Conservation (phyloP, 345 rosid species). For the Arabidopsis arenosa region DNA sequence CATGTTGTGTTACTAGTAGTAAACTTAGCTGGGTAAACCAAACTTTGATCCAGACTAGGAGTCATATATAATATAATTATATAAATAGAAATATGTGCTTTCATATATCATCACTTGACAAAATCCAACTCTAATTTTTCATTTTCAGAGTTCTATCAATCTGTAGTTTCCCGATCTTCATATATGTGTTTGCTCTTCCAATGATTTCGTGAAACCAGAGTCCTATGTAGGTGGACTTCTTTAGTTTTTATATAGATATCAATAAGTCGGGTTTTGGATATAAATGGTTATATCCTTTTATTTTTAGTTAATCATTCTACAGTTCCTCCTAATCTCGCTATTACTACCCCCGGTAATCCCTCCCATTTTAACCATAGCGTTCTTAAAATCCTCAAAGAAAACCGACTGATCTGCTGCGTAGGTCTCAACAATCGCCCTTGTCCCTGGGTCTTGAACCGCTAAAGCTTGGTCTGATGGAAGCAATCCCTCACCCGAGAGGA, state of each 20-base stretch:
- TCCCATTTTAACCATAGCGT: slow-evolving; percentile 74
- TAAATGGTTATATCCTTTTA: not conserved
- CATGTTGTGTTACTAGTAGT: slow-evolving; percentile 38
- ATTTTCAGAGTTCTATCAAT: slow-evolving; percentile 8
- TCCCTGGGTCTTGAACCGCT: slow-evolving; percentile 51
- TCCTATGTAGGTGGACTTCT: slow-evolving; percentile 9
- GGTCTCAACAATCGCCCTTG: slow-evolving; percentile 57
- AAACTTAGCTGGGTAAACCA: slow-evolving; percentile 20
- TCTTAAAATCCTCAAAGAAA: slow-evolving; percentile 72
- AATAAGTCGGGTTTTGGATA: slow-evolving; percentile 9
- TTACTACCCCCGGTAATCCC: slow-evolving; percentile 43
- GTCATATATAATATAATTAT: slow-evolving; percentile 14
- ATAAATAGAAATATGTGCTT: slow-evolving; percentile 2
- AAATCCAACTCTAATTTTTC: too few relatives aligned
- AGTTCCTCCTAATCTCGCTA: slow-evolving; percentile 58
- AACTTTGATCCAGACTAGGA: slow-evolving; percentile 28
- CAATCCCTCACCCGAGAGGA: slow-evolving; percentile 76
- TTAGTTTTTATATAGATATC: slow-evolving; percentile 29
- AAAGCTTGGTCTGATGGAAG: slow-evolving; percentile 82
- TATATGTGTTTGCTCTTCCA: slow-evolving; percentile 8
- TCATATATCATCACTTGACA: not conserved
- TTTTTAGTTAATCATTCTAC: slow-evolving; percentile 53
- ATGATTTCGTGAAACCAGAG: slow-evolving; percentile 18
- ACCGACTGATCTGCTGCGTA: slow-evolving; percentile 56
- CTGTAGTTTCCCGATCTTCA: not conserved